Percentiles rank a stretch among this genome's conserved stretches.
Conservation (phyloP, 2,329 filamentous ascomycete genomes). For the Cercospora zeae-maydis region DNA sequence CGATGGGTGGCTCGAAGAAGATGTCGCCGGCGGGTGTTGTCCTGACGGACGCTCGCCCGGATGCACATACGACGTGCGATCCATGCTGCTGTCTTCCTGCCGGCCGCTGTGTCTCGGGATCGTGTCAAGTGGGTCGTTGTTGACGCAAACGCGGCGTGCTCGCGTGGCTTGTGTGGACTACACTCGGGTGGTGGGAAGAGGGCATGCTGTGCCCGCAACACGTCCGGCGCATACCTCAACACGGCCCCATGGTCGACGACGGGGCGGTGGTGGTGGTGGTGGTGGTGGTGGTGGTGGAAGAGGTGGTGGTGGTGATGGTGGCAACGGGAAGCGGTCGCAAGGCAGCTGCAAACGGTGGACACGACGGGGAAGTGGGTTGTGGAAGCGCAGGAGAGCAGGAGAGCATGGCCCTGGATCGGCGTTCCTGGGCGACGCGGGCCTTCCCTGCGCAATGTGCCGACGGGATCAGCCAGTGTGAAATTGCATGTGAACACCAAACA, state of each 20-base stretch:
- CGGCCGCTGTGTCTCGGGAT: not conserved
- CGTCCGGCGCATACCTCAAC: constrained; percentile 2
- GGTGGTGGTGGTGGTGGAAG: not conserved
- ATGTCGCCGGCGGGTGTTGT: constrained; percentile 26
- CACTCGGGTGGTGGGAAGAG: not conserved
- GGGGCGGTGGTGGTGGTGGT: too few relatives aligned
- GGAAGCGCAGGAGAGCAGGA: not conserved
- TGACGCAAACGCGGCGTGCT: not conserved
- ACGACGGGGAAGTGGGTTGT: not conserved
- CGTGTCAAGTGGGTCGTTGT: constrained; percentile 4
- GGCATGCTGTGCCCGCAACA: constrained; percentile 2
- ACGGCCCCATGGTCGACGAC: not conserved
- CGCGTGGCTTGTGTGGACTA: constrained; percentile 8
- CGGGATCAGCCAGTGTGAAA: not conserved
- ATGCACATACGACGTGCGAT: constrained; percentile 36
- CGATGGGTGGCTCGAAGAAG: constrained; percentile 38
- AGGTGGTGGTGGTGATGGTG: not conserved
- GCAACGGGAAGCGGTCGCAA: not conserved
- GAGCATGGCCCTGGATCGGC: not conserved
- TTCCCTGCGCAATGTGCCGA: not conserved
- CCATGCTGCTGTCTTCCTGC: constrained; percentile 14
- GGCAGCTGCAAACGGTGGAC: not conserved
- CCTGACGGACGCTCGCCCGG: constrained; percentile 41
- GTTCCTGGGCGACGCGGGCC: not conserved
- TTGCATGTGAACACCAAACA: not conserved